Percentiles rank a stretch among this genome's conserved stretches.
These are phyloP conservation scores for Boletus rufocinnamomeus DNA, from an alignment of 768 basidiomycete genomes.

Conservation along the genomic window DNA sequence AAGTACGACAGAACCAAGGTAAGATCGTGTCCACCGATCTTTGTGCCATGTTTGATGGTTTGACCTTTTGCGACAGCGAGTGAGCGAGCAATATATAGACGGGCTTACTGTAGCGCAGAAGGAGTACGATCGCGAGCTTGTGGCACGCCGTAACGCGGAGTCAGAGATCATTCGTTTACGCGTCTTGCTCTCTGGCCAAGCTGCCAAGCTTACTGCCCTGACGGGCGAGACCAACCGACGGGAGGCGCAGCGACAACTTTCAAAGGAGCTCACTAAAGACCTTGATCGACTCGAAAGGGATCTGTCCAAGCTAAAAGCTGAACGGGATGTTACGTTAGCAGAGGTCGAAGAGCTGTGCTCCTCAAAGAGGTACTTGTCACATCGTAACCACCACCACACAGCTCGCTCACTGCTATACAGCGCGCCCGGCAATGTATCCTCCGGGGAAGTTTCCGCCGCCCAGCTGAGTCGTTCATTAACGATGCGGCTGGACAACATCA, in stretches of 20 bases:
- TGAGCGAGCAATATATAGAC: slow-evolving; percentile 89
- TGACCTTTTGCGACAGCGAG: slow-evolving; percentile 53
- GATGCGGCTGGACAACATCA: slow-evolving; percentile 83
- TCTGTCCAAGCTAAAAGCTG: slow-evolving; percentile 81
- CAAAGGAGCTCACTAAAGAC: slow-evolving; percentile 75
- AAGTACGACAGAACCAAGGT: slow-evolving; percentile 91
- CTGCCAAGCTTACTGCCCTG: slow-evolving; percentile 81
- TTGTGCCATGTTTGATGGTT: not conserved
- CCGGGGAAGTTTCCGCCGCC: slow-evolving; percentile 39
- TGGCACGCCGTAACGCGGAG: slow-evolving; percentile 86
- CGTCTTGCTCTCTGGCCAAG: slow-evolving; percentile 87
- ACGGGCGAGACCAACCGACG: slow-evolving; percentile 75
- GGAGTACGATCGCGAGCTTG: slow-evolving; percentile 91
- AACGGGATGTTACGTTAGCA: slow-evolving; percentile 89
- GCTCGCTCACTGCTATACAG: slow-evolving; percentile 26
- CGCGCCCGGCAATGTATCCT: slow-evolving; percentile 28
- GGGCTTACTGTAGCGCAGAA: slow-evolving; percentile 91
- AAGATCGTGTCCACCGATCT: slow-evolving; percentile 25
- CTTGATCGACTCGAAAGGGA: slow-evolving; percentile 81
- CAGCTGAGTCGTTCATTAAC: slow-evolving; percentile 73
- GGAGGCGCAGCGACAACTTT: slow-evolving; percentile 77
- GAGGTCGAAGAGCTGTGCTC: slow-evolving; percentile 90
- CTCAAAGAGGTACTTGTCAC: slow-evolving; percentile 59
- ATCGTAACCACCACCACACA: slow-evolving; percentile 16
- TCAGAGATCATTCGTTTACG: slow-evolving; percentile 86